Evolutionary conservation across 2,329 filamentous ascomycete genomes (phyloP), one percentile per base, ranked within the genome.

Genomic region (Amesomyces nigricolor): DNA sequence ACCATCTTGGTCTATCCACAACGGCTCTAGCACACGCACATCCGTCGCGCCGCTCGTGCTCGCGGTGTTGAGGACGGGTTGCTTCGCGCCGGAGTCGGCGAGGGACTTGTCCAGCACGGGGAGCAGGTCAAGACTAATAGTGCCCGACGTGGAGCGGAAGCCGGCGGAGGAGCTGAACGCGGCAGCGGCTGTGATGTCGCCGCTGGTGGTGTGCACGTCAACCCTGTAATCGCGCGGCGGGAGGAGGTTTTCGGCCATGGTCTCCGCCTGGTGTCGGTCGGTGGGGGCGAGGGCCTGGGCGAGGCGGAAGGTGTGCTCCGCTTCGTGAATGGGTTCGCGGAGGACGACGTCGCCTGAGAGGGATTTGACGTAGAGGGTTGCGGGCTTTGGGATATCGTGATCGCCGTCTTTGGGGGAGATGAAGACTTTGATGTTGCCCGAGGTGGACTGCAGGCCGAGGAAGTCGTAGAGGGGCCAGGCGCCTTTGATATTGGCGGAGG

Each of bases 381-480:
- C 78, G 0, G 73, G 63, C 16, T 67, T 66, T 7, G 72, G 70
- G 5, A 60, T 47, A n/a, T 67, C 60, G 7, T 67, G 59, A 39
- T 71, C 65, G n/a, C 62, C 71, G 0, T 68, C 64, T 60, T 76
- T 68, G 5, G 76, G 75, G 11, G 66, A 67, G 51, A 81, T 66
- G 35, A 68, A 69, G 3, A 71, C 68, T 14, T 56, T 56, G 54
- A 81, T 66, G 51, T 68, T 61, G 46, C 79, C 79, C 0, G 78
- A 76, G 0, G 69, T 68, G 7, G 75, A 72, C 16, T 67, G 61
- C n/a, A 81, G 64, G 16, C 56, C 66, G 11, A 82, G 71, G 30
- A 72, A 65, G 61, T 80, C 76, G 63, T 75, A 77, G 1, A 82
- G 68, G 0, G 79, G 76, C 69, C 76, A 81, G 64, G 71, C 73